Base-by-base conservation (phyloP, 1,139 yeast genomes). In the Scheffersomyces insectosa region DNA sequence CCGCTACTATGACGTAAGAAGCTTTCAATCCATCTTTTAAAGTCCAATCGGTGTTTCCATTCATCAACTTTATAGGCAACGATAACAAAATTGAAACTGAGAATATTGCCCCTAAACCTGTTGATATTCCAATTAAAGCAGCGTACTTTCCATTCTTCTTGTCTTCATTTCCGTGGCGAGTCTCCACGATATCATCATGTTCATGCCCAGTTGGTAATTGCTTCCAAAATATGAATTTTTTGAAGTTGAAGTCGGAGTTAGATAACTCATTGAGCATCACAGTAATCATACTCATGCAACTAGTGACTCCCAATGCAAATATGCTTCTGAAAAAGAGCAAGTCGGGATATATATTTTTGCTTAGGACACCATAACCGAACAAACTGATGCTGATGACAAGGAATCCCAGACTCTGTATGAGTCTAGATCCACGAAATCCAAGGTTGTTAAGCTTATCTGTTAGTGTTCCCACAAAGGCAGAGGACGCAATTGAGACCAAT, bases 91-190 rank as follows among this genome's bases (percentile, higher is more conserved):
- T 60, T 1, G 76, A 61, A 2, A 80, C 85, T 0, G 85, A 68
- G 49, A 79, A 78, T 1, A 81, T 74, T 1, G 91, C 93, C 33
- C 93, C 93, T 10, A 82, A 54, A 0, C 91, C 91, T 10, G 87
- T 72, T 38, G 77, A 66, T 3, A 83, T 59, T 0, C 91, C 91
- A 38, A 85, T 75, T 34, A 82, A 54, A 0, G 88, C 85, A 0
- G 86, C 75, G 44, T 75, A 65, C 50, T 74, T 77, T 2, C 88
- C 88, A 51, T 76, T 80, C 43, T 67, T 68, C 14, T 51, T 47
- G 3, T 34, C 43, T 7, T 33, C 33, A 14, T 16, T 32, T 23
- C 23, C 5, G 11, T 31, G n/a, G 8, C 15, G 14, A 9, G 23
- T 31, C 10, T 31, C 34, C 4, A 31, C 15, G 13, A n/a, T 11